Conservation (phyloP, 768 basidiomycete species). For the Glaciozyma martinii region DNA sequence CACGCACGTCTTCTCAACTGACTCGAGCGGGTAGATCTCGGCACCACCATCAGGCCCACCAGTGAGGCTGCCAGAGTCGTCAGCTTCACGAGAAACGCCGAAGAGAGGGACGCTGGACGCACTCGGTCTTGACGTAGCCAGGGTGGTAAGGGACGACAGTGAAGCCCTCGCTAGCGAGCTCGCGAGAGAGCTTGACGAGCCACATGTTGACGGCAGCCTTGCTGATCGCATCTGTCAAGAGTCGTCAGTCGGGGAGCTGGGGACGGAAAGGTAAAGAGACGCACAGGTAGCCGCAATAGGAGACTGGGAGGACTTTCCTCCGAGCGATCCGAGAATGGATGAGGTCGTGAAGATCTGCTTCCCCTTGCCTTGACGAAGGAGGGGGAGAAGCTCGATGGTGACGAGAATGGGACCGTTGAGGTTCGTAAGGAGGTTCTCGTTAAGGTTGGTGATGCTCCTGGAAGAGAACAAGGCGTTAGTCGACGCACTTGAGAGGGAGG, state of each 20-base stretch:
- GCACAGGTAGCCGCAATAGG: background rate
- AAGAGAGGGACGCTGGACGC: background rate
- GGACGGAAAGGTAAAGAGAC: background rate
- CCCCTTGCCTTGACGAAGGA: slow-evolving; percentile 32
- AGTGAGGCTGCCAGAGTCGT: slow-evolving; percentile 1
- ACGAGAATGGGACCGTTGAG: slow-evolving; percentile 41
- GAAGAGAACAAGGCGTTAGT: background rate
- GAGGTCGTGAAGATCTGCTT: slow-evolving; percentile 24
- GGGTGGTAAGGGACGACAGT: slow-evolving; percentile 13
- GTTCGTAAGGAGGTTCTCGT: slow-evolving; percentile 34
- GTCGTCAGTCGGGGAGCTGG: background rate
- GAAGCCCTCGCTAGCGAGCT: slow-evolving; percentile 17
- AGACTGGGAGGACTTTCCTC: background rate
- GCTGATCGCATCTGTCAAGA: slow-evolving; percentile 9
- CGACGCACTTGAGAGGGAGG: background rate
- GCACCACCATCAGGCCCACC: slow-evolving; percentile 5
- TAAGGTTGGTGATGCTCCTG: background rate
- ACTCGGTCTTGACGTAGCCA: background rate
- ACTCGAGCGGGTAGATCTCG: slow-evolving; percentile 9
- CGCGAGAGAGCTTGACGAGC: slow-evolving; percentile 13
- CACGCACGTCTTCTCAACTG: slow-evolving; percentile 9
- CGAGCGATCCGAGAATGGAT: slow-evolving; percentile 2
- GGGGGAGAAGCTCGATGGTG: slow-evolving; percentile 43
- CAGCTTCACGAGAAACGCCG: background rate
- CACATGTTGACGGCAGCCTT: slow-evolving; percentile 28